A percentile compares a stretch with the other conserved stretches of the same genome.
phyloP scores from a whole-genome alignment of 495 filamentous ascomycete species.

The Aspergillus funiculosus region DNA sequence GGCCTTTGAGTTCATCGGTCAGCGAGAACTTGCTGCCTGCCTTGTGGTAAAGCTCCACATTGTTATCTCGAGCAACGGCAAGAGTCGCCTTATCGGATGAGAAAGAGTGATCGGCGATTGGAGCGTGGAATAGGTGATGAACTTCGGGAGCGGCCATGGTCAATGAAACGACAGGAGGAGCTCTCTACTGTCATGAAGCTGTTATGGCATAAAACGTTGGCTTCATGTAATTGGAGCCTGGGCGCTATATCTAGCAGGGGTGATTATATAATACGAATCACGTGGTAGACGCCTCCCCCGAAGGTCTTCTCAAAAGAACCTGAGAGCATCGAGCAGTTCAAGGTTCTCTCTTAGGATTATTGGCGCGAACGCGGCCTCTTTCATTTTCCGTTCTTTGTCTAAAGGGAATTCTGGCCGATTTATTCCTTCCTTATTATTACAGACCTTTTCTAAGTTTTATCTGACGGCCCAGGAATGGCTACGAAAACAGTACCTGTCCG shows the following conservation, averaged over 20 bases:
- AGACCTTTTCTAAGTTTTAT: too few relatives aligned
- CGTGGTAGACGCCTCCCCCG: conserved; percentile 10
- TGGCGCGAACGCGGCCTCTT: too few relatives aligned
- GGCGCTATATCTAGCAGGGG: neutral
- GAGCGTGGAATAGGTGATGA: conserved; percentile 93
- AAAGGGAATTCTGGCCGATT: too few relatives aligned
- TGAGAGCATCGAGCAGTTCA: too few relatives aligned
- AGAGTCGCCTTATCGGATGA: conserved; percentile 83
- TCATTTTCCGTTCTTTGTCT: too few relatives aligned
- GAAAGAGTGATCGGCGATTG: conserved; percentile 97
- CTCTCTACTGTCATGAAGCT: conserved; percentile 88
- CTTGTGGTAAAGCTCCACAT: conserved; percentile 79
- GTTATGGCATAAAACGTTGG: neutral
- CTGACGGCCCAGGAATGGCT: conserved; percentile 29
- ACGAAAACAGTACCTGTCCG: conserved; percentile 33
- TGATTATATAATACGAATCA: conserved; percentile 27
- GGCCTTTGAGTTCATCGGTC: conserved; percentile 87
- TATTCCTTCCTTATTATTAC: too few relatives aligned
- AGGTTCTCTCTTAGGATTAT: too few relatives aligned
- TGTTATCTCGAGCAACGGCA: conserved; percentile 85
- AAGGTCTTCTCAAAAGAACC: too few relatives aligned
- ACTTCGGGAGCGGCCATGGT: conserved; percentile 82
- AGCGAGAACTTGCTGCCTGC: conserved; percentile 72
- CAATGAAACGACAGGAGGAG: conserved; percentile 78
- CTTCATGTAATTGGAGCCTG: neutral